Evolutionary conservation across 2,329 filamentous ascomycete species (phyloP), one percentile per base, ranked within the genome.

Genomic region (Pyrenochaeta sp.): DNA sequence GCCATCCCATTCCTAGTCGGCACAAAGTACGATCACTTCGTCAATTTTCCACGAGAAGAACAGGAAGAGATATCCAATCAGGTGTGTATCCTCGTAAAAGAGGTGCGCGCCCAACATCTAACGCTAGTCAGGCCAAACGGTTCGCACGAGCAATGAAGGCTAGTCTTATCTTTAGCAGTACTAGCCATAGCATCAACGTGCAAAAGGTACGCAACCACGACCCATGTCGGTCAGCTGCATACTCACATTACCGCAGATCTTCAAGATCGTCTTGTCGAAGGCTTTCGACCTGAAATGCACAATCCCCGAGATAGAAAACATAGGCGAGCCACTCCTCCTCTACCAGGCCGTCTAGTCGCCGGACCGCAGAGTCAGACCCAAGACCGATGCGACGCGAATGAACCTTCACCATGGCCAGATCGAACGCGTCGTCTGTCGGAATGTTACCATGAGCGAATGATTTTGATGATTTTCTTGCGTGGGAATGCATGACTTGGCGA

Each of bases 91-190:
- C 9, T 39, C 8, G 10, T 8, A 39, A 3, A 25, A 22, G n/a
- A 42, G 3, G 40, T 27, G 19, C n/a, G 19, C 4, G 22, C 10
- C 40, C 42, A 24, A 22, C 2, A 4, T 32, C 61, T 69, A 30
- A 68, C 57, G 39, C 5, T 3, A 2, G 4, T 5, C 58, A 97
- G 91, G 94, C 94, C 50, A 91, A 94, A 68, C 89, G 95, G 58
- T 99, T 98, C 78, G 95, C 95, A 62, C 97, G 97, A 78, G 95
- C 95, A 10, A 99, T 99, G 95, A 92, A 96, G 71, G 95, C 95
- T 59, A 93, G 92, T 72, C 85, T 99, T 72, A 98, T 99, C 73
- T 99, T 99, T 80, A 97, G 93, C 81, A 98, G 94, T 80, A 99
- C 95, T 53, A 97, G 93, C 77, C 95, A 99, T 81, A 97, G 93